Evolutionary conservation across 2,329 filamentous ascomycete species (phyloP).

Genomic region (Cercospora zeina): DNA sequence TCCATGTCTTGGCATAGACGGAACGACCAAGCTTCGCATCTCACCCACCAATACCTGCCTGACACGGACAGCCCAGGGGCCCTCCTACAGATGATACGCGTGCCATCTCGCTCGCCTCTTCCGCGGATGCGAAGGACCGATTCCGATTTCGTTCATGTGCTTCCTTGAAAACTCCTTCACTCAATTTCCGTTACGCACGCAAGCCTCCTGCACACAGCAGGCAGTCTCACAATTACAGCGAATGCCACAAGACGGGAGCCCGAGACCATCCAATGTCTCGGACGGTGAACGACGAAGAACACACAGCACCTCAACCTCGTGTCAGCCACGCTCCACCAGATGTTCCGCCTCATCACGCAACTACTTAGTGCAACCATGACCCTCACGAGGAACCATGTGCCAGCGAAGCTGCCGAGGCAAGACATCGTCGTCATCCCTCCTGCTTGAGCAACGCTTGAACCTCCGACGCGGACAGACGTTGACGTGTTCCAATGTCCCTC

Average conservation of each 20-base stretch:
- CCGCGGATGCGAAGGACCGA: not conserved
- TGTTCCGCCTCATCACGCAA: not conserved
- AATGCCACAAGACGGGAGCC: not conserved
- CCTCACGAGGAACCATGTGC: not conserved
- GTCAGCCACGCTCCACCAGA: not conserved
- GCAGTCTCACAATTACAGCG: no score
- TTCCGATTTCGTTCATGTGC: not conserved
- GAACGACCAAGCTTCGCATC: not conserved
- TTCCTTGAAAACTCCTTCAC: not conserved
- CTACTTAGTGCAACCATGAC: not conserved
- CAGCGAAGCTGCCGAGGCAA: not conserved
- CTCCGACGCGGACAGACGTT: not conserved
- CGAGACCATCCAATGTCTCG: not conserved
- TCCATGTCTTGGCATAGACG: not conserved
- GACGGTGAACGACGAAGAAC: not conserved
- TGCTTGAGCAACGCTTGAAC: not conserved
- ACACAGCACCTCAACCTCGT: not conserved
- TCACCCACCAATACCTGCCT: not conserved
- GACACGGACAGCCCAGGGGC: slow-evolving; percentile 1
- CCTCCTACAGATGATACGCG: not conserved
- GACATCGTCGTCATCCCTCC: not conserved
- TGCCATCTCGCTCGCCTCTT: not conserved
- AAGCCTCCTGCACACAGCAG: not conserved
- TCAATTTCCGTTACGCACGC: not conserved
- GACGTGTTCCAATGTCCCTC: not conserved